phyloP scores from a whole-genome alignment of 2,329 filamentous ascomycete species.

The Bimuria novae-zelandiae region DNA sequence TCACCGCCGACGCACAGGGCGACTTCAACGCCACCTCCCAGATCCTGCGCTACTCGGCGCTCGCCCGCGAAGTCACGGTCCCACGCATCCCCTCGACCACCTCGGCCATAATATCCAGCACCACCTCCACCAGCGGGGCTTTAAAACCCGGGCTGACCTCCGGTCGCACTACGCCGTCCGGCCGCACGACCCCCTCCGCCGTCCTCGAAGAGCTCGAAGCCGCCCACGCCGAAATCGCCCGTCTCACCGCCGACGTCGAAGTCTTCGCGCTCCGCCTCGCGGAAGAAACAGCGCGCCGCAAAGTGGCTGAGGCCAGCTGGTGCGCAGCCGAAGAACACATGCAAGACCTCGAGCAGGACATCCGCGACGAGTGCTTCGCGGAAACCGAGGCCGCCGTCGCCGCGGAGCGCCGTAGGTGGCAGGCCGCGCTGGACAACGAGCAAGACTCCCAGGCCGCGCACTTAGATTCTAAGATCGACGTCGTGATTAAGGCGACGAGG shows the following conservation, averaged over 20 bases:
- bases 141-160: constrained; percentile 43
- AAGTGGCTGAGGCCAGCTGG: constrained; percentile 74
- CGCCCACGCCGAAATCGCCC: constrained; percentile 77
- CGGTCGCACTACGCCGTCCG: constrained; percentile 44
- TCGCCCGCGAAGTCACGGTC: constrained; percentile 90
- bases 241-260: constrained; percentile 79
- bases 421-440: constrained; percentile 76
- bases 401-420: constrained; percentile 79
- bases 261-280: constrained; percentile 71
- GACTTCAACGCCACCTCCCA: constrained; percentile 98
- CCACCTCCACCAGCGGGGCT: constrained; percentile 38
- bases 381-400: constrained; percentile 83
- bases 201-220: constrained; percentile 73
- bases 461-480: constrained; percentile 84
- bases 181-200: constrained; percentile 53
- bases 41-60: constrained; percentile 89
- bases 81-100: constrained; percentile 84
- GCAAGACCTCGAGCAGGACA: constrained; percentile 78
- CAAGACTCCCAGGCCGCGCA: constrained; percentile 79
- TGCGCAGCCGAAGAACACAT: constrained; percentile 66
- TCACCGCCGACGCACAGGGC: constrained; percentile 88
- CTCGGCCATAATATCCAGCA: constrained; percentile 78
- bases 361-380: constrained; percentile 84
- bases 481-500: constrained; percentile 63
- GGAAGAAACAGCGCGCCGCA: constrained; percentile 70